These are phyloP conservation scores for Leccinum uliginosum DNA, from an alignment of 768 basidiomycete species.

Conservation along the genomic window DNA sequence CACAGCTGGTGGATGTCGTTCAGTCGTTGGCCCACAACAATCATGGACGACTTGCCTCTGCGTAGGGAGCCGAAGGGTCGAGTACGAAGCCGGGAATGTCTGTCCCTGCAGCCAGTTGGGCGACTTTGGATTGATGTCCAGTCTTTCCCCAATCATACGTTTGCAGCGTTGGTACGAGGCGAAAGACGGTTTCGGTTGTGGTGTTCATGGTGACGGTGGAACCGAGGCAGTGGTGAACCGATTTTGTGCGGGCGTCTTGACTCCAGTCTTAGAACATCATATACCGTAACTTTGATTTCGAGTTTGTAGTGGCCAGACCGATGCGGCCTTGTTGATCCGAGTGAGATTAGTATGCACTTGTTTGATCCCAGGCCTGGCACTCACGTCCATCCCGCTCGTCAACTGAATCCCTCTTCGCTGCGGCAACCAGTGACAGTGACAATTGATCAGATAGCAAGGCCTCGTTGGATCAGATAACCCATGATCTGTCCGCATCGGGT, in stretches of 20 bases:
- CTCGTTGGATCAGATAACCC: conserved; percentile 26
- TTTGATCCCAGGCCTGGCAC: not conserved
- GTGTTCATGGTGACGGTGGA: conserved; percentile 20
- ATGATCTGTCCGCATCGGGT: conserved; percentile 10
- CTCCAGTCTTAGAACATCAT: not conserved
- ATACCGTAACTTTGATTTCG: not conserved
- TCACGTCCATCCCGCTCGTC: not conserved
- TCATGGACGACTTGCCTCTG: conserved; percentile 64
- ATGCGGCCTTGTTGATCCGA: too few relatives aligned
- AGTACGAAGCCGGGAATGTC: conserved; percentile 61
- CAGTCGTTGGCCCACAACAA: not conserved
- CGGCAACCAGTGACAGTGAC: not conserved
- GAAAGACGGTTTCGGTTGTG: conserved; percentile 52
- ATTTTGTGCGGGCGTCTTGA: not conserved
- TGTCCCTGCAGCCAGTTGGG: conserved; percentile 68
- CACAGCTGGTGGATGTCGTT: conserved; percentile 59
- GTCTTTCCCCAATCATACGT: conserved; percentile 95
- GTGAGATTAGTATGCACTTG: too few relatives aligned
- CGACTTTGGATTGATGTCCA: conserved; percentile 79
- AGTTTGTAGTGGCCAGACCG: not conserved
- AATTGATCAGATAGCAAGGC: not conserved
- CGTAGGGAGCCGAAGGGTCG: conserved; percentile 76
- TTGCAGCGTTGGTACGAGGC: conserved; percentile 78
- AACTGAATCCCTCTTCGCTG: not conserved
- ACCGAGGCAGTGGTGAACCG: not conserved